Conservation (phyloP, 192 early-diverging fungal genomes). For the Funneliformis geosporum region DNA sequence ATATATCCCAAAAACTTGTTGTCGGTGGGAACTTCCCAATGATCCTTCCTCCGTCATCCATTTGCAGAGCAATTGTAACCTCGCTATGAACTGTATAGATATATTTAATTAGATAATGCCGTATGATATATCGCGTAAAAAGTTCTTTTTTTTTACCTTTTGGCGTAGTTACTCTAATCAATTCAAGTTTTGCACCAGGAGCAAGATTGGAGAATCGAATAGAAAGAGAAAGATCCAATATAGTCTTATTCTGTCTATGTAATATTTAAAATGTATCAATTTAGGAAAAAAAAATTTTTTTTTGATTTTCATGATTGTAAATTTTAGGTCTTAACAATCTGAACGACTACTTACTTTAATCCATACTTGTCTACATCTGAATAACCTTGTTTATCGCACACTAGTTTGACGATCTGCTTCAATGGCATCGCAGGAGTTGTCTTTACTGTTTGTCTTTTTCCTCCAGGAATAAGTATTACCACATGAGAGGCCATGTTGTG, state of each 20-base stretch:
- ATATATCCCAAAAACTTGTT: slow-evolving; percentile 72
- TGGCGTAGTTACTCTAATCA: slow-evolving; percentile 38
- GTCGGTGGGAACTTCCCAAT: slow-evolving; percentile 60
- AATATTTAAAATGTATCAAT: slow-evolving; percentile 23
- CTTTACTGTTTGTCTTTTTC: slow-evolving; percentile 58
- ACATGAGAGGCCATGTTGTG: slow-evolving; percentile 59
- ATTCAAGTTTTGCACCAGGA: slow-evolving; percentile 71
- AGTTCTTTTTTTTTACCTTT: background rate
- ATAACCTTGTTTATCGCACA: slow-evolving; percentile 61
- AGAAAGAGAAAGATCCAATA: slow-evolving; percentile 70
- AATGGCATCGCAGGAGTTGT: slow-evolving; percentile 77
- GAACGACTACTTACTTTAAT: slow-evolving; percentile 66
- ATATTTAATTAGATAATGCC: slow-evolving; percentile 14
- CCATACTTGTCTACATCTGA: slow-evolving; percentile 55
- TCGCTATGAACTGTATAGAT: slow-evolving; percentile 38
- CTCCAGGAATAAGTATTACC: slow-evolving; percentile 52
- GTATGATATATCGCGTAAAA: background rate
- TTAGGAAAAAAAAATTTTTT: background rate
- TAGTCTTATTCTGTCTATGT: slow-evolving; percentile 52
- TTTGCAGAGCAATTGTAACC: slow-evolving; percentile 70
- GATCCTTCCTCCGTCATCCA: slow-evolving; percentile 67
- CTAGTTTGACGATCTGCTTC: slow-evolving; percentile 61
- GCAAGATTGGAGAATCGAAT: slow-evolving; percentile 84
- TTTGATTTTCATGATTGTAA: background rate
- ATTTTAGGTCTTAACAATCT: background rate